Conservation (phyloP, 2,329 filamentous ascomycete species). For the Passalora sequoiae region DNA sequence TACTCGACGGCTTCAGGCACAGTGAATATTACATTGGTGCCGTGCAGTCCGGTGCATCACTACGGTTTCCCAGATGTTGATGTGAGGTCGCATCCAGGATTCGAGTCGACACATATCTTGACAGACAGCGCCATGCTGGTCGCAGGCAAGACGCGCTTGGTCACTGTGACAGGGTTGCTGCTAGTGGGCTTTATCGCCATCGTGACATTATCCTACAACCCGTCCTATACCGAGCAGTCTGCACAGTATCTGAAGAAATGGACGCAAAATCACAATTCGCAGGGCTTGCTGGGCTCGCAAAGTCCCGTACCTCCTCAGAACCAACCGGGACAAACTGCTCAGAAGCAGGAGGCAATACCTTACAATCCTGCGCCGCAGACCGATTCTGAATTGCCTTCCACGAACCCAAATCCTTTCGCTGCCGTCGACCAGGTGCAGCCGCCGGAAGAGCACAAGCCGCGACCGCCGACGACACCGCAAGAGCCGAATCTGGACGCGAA, state of each 20-base stretch:
- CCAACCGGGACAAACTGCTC: neutral
- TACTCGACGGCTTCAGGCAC: no score
- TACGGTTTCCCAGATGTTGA: no score
- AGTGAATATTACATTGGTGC: no score
- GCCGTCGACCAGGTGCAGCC: neutral
- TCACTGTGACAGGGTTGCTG: constrained; percentile 2
- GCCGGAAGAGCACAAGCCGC: neutral
- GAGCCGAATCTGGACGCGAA: neutral
- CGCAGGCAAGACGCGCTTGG: constrained; percentile 5
- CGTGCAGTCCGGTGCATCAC: no score
- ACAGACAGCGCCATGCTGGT: constrained; percentile 4
- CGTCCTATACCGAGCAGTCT: constrained; percentile 3
- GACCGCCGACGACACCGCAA: neutral
- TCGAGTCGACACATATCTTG: no score
- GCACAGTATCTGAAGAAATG: constrained; percentile 5
- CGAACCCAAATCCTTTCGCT: constrained; percentile 9
- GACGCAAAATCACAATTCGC: constrained; percentile 1
- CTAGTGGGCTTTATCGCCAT: constrained; percentile 7
- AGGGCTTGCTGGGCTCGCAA: constrained; percentile 3
- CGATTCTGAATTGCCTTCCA: constrained; percentile 4
- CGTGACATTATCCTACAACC: constrained; percentile 5
- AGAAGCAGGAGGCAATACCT: constrained; percentile 2
- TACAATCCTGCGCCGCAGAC: neutral
- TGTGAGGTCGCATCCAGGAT: no score
- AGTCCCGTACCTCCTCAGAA: constrained; percentile 1